Conservation (phyloP, 2,329 filamentous ascomycete species). For the Venturia carpophila region DNA sequence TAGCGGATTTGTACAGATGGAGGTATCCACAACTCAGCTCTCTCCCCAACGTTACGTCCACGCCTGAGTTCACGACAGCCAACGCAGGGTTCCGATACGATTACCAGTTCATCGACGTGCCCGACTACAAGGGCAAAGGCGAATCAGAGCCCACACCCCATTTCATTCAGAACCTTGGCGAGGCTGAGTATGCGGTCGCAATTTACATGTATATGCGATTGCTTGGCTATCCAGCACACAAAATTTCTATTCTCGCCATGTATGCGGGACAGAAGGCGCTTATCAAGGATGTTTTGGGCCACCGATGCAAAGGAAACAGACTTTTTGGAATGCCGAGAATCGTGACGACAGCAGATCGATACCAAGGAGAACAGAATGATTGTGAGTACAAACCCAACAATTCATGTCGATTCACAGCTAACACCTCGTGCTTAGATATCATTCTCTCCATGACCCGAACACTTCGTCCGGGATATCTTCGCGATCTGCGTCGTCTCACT, state of each 20-base stretch:
- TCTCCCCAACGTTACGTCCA: slow-evolving; percentile 62
- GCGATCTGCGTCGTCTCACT: slow-evolving; percentile 86
- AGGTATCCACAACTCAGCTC: slow-evolving; percentile 76
- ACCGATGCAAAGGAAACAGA: slow-evolving; percentile 73
- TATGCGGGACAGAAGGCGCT: slow-evolving; percentile 89
- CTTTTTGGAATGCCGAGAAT: slow-evolving; percentile 84
- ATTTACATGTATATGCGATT: slow-evolving; percentile 97
- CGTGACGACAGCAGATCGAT: slow-evolving; percentile 95
- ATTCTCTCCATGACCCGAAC: slow-evolving; percentile 91
- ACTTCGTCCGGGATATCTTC: slow-evolving; percentile 79
- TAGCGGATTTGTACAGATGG: slow-evolving; percentile 89
- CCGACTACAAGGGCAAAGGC: slow-evolving; percentile 82
- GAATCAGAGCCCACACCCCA: slow-evolving; percentile 87
- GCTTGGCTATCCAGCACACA: slow-evolving; percentile 75
- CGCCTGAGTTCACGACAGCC: slow-evolving; percentile 65
- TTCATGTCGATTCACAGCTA: not conserved
- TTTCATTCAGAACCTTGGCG: slow-evolving; percentile 92
- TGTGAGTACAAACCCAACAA: slow-evolving; percentile 53
- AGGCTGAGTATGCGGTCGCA: slow-evolving; percentile 94
- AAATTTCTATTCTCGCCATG: slow-evolving; percentile 84
- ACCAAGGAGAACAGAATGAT: slow-evolving; percentile 98
- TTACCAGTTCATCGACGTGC: slow-evolving; percentile 94
- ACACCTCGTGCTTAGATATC: slow-evolving; percentile 53
- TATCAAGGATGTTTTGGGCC: slow-evolving; percentile 75
- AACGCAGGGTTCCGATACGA: slow-evolving; percentile 92